Conservation (phyloP, 1,284 basidiomycete species). For the Volvariella volvacea region DNA sequence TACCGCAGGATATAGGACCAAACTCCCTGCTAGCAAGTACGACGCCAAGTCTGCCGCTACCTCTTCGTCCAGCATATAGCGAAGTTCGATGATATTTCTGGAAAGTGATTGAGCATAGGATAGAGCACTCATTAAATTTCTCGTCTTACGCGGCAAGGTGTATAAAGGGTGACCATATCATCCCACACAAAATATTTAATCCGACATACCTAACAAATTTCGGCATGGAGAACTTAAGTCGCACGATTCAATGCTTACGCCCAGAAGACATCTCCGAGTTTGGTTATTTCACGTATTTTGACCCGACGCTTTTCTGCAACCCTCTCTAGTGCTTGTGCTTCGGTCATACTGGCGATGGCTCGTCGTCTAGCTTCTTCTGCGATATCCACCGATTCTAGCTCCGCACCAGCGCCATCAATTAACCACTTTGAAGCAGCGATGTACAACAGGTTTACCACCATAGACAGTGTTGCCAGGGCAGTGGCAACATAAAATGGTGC, state of each 20-base stretch:
- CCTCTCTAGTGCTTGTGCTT: slow-evolving; percentile 57
- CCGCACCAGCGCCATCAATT: slow-evolving; percentile 48
- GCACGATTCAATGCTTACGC: slow-evolving; percentile 37
- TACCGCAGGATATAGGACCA: slow-evolving; percentile 62
- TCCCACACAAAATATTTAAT: slow-evolving; percentile 68
- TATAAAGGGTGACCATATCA: slow-evolving; percentile 73
- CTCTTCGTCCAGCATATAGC: slow-evolving; percentile 56
- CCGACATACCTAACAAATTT: slow-evolving; percentile 48
- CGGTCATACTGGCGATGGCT: slow-evolving; percentile 37
- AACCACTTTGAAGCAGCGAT: slow-evolving; percentile 59
- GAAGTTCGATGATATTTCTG: slow-evolving; percentile 70
- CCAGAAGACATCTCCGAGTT: slow-evolving; percentile 77
- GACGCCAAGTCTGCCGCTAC: slow-evolving; percentile 62
- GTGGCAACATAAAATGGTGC: slow-evolving; percentile 74
- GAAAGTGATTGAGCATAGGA: not conserved
- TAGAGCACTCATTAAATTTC: slow-evolving; percentile 7
- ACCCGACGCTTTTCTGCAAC: slow-evolving; percentile 62
- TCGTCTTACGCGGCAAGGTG: slow-evolving; percentile 65
- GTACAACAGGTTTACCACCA: slow-evolving; percentile 63
- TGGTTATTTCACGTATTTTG: slow-evolving; percentile 49
- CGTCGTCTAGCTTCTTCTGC: slow-evolving; percentile 43
- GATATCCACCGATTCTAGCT: slow-evolving; percentile 58
- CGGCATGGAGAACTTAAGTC: slow-evolving; percentile 1
- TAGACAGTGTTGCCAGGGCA: slow-evolving; percentile 54
- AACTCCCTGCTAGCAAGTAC: slow-evolving; percentile 66